Conservation (phyloP, 768 basidiomycete genomes). For the Pisolithus albus region DNA sequence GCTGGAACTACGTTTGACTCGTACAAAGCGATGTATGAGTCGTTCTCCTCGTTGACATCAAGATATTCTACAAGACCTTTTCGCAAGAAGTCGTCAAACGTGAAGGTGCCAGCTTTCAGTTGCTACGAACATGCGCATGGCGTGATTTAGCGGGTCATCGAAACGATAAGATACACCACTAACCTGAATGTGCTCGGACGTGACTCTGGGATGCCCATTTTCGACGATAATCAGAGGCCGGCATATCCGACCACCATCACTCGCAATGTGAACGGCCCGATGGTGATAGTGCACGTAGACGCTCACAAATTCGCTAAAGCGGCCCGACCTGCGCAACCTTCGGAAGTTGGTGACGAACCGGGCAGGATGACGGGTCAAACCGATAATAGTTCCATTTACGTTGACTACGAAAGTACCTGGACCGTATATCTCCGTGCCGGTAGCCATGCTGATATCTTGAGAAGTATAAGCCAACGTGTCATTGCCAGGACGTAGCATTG, state of each 20-base stretch:
- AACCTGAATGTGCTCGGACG: constrained; percentile 73
- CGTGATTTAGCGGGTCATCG: constrained; percentile 5
- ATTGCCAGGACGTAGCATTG: constrained; percentile 7
- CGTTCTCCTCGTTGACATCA: constrained; percentile 99
- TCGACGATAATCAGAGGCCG: constrained; percentile 97
- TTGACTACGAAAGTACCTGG: constrained; percentile 90
- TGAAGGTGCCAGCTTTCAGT: constrained; percentile 69
- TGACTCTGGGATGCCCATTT: constrained; percentile 67
- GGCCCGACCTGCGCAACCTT: constrained; percentile 83
- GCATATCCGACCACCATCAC: constrained; percentile 96
- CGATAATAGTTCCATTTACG: constrained; percentile 94
- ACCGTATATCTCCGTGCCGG: constrained; percentile 95
- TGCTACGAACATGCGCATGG: constrained; percentile 37
- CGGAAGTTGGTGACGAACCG: constrained; percentile 89
- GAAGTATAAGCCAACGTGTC: constrained; percentile 8
- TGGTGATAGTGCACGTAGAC: constrained; percentile 97
- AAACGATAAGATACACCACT: constrained; percentile 16
- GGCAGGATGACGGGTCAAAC: constrained; percentile 77
- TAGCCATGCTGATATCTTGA: constrained; percentile 81
- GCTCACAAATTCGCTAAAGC: constrained; percentile 93
- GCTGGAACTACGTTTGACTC: constrained; percentile 74
- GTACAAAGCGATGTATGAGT: constrained; percentile 92
- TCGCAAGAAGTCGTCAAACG: constrained; percentile 91
- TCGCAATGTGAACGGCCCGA: constrained; percentile 88
- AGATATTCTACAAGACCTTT: constrained; percentile 95